Conservation (phyloP, 2,329 filamentous ascomycete genomes). For the Xylaria sp. region DNA sequence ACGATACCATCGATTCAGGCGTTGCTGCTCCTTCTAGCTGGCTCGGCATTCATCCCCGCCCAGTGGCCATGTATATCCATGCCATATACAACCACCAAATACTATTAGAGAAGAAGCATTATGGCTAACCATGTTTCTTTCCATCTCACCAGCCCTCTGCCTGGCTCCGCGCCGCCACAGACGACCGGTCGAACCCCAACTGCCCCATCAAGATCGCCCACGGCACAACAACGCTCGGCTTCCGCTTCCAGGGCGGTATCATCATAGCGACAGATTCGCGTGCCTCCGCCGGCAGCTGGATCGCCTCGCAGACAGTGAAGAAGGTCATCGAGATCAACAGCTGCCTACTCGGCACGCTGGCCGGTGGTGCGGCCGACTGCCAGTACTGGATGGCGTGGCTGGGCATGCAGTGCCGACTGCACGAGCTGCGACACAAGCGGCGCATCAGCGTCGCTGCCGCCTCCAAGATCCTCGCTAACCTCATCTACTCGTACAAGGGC, state of each 20-base stretch:
- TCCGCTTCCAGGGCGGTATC: slow-evolving; percentile 97
- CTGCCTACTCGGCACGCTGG: slow-evolving; percentile 93
- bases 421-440: slow-evolving; percentile 98
- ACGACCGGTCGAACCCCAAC: slow-evolving; percentile 93
- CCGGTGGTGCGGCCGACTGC: slow-evolving; percentile 95
- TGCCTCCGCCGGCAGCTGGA: slow-evolving; percentile 97
- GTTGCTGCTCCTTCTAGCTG: neutral
- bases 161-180: slow-evolving; percentile 94
- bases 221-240: slow-evolving; percentile 95
- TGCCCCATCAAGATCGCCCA: slow-evolving; percentile 99
- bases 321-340: slow-evolving; percentile 99
- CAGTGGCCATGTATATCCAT: neutral
- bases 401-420: slow-evolving; percentile 97
- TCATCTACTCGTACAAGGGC: slow-evolving; percentile 98
- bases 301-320: slow-evolving; percentile 98
- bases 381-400: slow-evolving; percentile 99
- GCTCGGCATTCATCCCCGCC: neutral
- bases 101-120: neutral
- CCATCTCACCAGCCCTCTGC: slow-evolving; percentile 61
- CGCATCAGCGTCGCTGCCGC: slow-evolving; percentile 96
- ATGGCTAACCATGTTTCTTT: slow-evolving; percentile 9
- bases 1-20: neutral
- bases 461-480: slow-evolving; percentile 96
- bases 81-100: neutral
- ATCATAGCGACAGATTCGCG: slow-evolving; percentile 97